Percentiles rank a stretch among this genome's conserved stretches.
Evolutionary conservation across 495 filamentous ascomycete genomes (phyloP).

Genomic region (Halenospora varia): DNA sequence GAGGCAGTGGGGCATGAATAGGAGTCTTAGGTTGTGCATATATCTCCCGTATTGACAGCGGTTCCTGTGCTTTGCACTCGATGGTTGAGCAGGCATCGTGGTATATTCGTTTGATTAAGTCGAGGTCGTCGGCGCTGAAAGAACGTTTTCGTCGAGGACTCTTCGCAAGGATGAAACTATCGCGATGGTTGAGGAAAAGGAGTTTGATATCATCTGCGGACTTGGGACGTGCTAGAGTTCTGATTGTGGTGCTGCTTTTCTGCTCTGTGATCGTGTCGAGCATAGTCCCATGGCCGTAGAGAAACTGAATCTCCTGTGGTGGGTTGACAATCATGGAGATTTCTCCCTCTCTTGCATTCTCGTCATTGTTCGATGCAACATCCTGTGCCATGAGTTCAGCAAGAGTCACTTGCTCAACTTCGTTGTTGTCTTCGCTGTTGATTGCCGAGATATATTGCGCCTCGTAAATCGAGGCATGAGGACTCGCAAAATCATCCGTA

Average conservation of each 20-base stretch:
- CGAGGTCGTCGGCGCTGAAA: slow-evolving; percentile 34
- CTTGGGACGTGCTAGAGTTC: slow-evolving; percentile 6
- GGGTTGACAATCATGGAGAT: slow-evolving; percentile 1
- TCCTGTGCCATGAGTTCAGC: slow-evolving; percentile 6
- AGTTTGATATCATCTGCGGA: slow-evolving; percentile 16
- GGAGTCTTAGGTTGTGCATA: slow-evolving; percentile 34
- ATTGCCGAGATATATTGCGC: slow-evolving; percentile 29
- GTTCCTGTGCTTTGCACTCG: slow-evolving; percentile 31
- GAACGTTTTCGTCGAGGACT: slow-evolving; percentile 24
- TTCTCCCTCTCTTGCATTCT: slow-evolving; percentile 12
- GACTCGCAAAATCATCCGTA: slow-evolving; percentile 32
- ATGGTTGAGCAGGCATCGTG: slow-evolving; percentile 21
- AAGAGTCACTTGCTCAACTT: slow-evolving; percentile 20
- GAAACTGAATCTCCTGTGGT: slow-evolving; percentile 26
- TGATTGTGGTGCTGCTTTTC: slow-evolving; percentile 29
- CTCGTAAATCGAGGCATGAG: slow-evolving; percentile 35
- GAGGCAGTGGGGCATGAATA: slow-evolving; percentile 26
- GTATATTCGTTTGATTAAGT: slow-evolving; percentile 31
- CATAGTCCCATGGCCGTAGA: slow-evolving; percentile 37
- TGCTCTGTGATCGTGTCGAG: slow-evolving; percentile 38
- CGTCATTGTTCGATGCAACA: slow-evolving; percentile 19
- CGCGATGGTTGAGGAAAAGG: slow-evolving; percentile 15
- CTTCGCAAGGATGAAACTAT: slow-evolving; percentile 19
- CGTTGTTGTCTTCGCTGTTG: slow-evolving; percentile 21
- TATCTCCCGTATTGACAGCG: slow-evolving; percentile 28